These are phyloP conservation scores for Polytolypa hystricis DNA, from an alignment of 2,329 filamentous ascomycete genomes.

Conservation along the genomic window DNA sequence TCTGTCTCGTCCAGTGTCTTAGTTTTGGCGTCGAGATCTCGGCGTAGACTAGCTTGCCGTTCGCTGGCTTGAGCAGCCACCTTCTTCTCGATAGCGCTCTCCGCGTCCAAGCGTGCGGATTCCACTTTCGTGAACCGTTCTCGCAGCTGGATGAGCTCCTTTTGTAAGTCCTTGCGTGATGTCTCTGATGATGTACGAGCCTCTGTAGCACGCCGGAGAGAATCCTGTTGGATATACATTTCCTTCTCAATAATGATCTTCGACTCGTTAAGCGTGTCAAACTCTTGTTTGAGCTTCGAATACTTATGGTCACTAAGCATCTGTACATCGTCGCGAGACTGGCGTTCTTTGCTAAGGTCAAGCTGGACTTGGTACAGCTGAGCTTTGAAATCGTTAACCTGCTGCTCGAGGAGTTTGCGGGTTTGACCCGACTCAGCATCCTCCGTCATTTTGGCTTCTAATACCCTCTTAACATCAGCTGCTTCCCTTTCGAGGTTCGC, in stretches of 20 bases:
- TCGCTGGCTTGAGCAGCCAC: conserved; percentile 70
- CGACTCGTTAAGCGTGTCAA: conserved; percentile 73
- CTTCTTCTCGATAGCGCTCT: conserved; percentile 66
- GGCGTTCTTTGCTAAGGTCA: conserved; percentile 80
- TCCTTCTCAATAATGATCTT: conserved; percentile 98
- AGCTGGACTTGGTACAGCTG: conserved; percentile 76
- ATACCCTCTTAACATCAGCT: conserved; percentile 70
- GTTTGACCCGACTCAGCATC: conserved; percentile 76
- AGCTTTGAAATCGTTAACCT: conserved; percentile 76
- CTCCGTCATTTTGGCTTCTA: conserved; percentile 81
- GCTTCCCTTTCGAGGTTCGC: conserved; percentile 78
- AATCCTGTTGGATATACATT: conserved; percentile 90
- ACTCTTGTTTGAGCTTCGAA: conserved; percentile 71
- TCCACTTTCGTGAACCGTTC: conserved; percentile 77
- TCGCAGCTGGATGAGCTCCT: conserved; percentile 70
- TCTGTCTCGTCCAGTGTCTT: conserved; percentile 69
- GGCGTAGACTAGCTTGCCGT: conserved; percentile 63
- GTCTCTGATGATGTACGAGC: conserved; percentile 68
- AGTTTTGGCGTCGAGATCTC: conserved; percentile 70
- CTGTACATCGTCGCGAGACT: conserved; percentile 88
- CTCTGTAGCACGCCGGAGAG: conserved; percentile 73
- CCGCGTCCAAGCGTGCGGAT: conserved; percentile 72
- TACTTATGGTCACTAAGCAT: conserved; percentile 84
- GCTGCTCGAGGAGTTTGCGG: conserved; percentile 70
- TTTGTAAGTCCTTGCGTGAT: conserved; percentile 79